Evolutionary conservation across 306 rosid genomes (phyloP), one percentile per base, ranked within the genome.

Genomic region (Lathyrus sativus): DNA sequence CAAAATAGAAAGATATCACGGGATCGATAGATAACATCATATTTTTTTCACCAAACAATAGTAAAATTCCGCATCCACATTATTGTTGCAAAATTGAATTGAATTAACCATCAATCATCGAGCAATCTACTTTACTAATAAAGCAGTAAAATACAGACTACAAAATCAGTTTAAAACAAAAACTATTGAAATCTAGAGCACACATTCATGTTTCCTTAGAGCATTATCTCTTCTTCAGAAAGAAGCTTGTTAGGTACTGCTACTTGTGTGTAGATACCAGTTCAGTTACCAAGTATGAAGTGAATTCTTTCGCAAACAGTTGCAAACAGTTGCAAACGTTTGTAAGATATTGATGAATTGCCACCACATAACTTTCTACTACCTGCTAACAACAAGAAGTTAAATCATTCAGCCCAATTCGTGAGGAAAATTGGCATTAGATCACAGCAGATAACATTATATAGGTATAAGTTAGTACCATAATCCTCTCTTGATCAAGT

Each of bases 381-480:
- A 56, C 80, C 85, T 83, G 74, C 55, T 43, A 26, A 70, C 35
- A 44, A 38, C 39, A 39, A 18, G 11, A 65, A 18, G 43, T 64
- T 17, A 9, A 17, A 58, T 31, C 31, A 56, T 39, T 61, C 22
- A 48, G 17, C 60, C 50, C n/a, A 46, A 67, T 11, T 54, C 12
- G 31, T 9, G 51, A 59, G 37, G 35, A 26, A 62, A 29, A 15
- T 2, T 39, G 31, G 64, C 15, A 48, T 48, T 65, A 35, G 37
- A 65, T n/a, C 44, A 74, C 55, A 14, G 1, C 17, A 49, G 39
- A 35, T 35, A 35, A 7, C 12, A 55, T 28, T 26, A 11, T 48
- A 62, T 24, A 26, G 73, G 78, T 26, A 14, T 9, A 68, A 63
- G 75, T 53, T 29, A 14, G 42, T 80, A 82, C 91, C 83, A 1